Conservation (phyloP, 2,329 filamentous ascomycete genomes). For the Trichoderma koningii region DNA sequence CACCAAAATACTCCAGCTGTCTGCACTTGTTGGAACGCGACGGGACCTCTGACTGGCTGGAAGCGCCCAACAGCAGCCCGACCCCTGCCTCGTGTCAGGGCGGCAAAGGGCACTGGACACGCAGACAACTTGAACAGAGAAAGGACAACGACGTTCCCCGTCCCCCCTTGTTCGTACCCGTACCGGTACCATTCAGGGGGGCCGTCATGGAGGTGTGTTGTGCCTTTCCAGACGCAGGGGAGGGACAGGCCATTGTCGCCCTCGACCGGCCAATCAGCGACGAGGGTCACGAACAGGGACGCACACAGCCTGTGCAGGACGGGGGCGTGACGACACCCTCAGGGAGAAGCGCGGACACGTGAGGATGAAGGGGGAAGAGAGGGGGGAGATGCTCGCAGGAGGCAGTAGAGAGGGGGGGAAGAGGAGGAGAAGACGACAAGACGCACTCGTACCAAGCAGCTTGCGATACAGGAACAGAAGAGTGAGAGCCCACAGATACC, state of each 20-base stretch:
- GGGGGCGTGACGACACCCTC: conserved; percentile 14
- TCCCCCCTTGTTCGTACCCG: background rate
- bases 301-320: background rate
- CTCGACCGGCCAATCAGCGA: conserved; percentile 8
- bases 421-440: background rate
- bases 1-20: background rate
- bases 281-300: background rate
- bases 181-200: conserved; percentile 5
- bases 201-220: conserved; percentile 16
- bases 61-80: conserved; percentile 20
- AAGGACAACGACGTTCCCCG: background rate
- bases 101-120: conserved; percentile 1
- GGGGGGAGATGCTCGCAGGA: background rate
- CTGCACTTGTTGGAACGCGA: background rate
- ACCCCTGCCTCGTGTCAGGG: conserved; percentile 17
- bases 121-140: background rate
- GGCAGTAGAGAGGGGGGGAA: background rate
- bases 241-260: background rate
- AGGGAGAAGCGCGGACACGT: background rate
- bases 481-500: background rate
- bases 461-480: background rate
- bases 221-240: conserved; percentile 16
- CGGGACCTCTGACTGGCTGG: conserved; percentile 2
- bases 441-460: too few relatives aligned
- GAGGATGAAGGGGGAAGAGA: too few relatives aligned